phyloP scores from a whole-genome alignment of 1,139 yeast genomes.

The Candida frijolesensis region DNA sequence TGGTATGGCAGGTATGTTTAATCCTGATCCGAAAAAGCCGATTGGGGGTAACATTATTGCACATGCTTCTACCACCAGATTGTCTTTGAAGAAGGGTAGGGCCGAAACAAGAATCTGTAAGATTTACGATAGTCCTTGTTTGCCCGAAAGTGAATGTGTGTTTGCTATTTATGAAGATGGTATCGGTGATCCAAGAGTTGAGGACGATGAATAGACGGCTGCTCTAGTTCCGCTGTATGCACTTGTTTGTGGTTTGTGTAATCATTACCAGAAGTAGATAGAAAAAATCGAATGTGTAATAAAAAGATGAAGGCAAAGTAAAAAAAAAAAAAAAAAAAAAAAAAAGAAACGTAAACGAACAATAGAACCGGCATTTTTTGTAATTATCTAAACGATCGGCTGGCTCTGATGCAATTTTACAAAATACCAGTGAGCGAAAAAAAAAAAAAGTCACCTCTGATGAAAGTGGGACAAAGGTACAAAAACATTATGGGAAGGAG shows the following conservation, averaged over 20 bases:
- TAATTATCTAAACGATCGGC: conserved; percentile 17
- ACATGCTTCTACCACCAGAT: conserved; percentile 91
- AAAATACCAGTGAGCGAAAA: background rate
- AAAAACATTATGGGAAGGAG: background rate
- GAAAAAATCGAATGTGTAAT: background rate
- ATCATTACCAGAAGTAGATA: background rate
- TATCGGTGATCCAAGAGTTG: conserved; percentile 90
- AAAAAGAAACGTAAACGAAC: background rate
- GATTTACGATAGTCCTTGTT: conserved; percentile 91
- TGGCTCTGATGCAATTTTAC: background rate
- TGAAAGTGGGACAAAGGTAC: background rate
- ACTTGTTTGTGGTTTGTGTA: conserved; percentile 1
- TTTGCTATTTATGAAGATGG: conserved; percentile 98
- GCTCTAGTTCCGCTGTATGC: conserved; percentile 6
- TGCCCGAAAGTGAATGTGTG: conserved; percentile 93
- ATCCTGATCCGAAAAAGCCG: conserved; percentile 98
- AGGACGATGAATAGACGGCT: conserved; percentile 45
- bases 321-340: background rate
- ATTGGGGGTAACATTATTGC: conserved; percentile 99
- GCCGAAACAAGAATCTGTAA: conserved; percentile 93
- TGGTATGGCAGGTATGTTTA: conserved; percentile 79
- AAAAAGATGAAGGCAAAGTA: background rate
- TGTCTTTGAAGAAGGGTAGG: conserved; percentile 85
- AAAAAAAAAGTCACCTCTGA: background rate
- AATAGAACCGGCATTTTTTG: background rate